A percentile compares a stretch with the other conserved stretches of the same genome.
These are phyloP conservation scores for Arctium lappa DNA, from an alignment of 129 eudicot species.

Conservation along the genomic window DNA sequence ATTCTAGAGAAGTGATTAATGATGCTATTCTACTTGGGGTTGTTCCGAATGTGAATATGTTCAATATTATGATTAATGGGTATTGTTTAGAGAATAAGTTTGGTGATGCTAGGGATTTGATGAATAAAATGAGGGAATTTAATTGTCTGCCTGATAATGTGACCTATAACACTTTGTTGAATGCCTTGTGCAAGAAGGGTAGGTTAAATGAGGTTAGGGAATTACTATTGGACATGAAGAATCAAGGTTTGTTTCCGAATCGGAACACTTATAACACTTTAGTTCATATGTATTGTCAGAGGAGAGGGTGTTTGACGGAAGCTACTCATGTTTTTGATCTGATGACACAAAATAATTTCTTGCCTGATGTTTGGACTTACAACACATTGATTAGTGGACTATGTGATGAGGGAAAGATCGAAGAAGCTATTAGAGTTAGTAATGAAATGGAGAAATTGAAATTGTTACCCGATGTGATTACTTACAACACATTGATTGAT, in stretches of 20 bases:
- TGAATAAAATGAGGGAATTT: conserved; percentile 52
- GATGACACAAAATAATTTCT: conserved; percentile 55
- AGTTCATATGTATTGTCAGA: conserved; percentile 62
- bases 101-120: conserved; percentile 51
- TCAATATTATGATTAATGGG: conserved; percentile 64
- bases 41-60: conserved; percentile 48
- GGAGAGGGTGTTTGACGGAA: conserved; percentile 63
- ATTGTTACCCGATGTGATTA: conserved; percentile 69
- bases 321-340: conserved; percentile 61
- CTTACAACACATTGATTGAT: conserved; percentile 74
- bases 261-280: conserved; percentile 69
- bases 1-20: conserved; percentile 46
- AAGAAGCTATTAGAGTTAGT: conserved; percentile 55
- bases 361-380: conserved; percentile 86
- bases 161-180: conserved; percentile 73
- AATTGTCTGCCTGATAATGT: conserved; percentile 63
- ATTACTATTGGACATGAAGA: conserved; percentile 63
- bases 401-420: conserved; percentile 56
- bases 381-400: conserved; percentile 62
- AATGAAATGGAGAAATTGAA: conserved; percentile 58
- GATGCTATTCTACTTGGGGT: conserved; percentile 57
- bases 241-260: conserved; percentile 56
- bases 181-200: conserved; percentile 60
- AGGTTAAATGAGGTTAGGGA: conserved; percentile 53
- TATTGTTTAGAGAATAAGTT: conserved; percentile 59